Base-by-base conservation (phyloP, 768 basidiomycete species). In the Psilocybe tampanensis region DNA sequence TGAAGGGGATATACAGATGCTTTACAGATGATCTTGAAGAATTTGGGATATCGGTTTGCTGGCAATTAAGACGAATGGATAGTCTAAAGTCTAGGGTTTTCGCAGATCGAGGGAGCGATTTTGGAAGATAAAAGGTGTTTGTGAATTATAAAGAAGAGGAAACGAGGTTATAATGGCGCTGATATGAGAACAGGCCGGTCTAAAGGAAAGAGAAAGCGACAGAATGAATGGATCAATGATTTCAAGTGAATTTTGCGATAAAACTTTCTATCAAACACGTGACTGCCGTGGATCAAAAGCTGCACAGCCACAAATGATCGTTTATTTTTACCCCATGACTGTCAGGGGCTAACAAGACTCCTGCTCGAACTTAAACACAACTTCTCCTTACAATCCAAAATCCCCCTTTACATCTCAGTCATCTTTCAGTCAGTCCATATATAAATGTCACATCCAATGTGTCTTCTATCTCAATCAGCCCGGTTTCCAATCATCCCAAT, bases 1-100 rank as follows among this genome's bases (percentile, higher is more conserved):
- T 55, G 68, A 74, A 49, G 55, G 54, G 57, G 60, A 56, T 73
- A 65, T 61, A 61, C 58, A 60, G 29, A 47, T 52, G 60, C 44
- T 49, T 45, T 57, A 52, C 49, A 32, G 49, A 57, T 45, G 60
- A 56, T 58, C 55, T 59, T 59, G 54, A 29, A 62, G 62, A 54
- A 39, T 50, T 52, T 41, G 41, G 56, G 42, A 21, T 32, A 60
- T 39, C 50, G 34, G 45, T 56, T 56, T 56, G 59, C 58, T n/a
- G 55, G 54, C 49, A 43, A 59, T 53, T 53, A 57, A 43, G 33
- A 39, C 26, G 26, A 43, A 50, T 39, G 36, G 41, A 47, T 53
- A 56, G 45, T 56, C 23, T 62, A 56, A 53, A 52, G 26, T 62
- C 52, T 62, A 59, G 12, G 51, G 36, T 29, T 24, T 52, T 15